These are phyloP conservation scores for Kuraishia borneana DNA, from an alignment of 805 yeast species.

Conservation along the genomic window DNA sequence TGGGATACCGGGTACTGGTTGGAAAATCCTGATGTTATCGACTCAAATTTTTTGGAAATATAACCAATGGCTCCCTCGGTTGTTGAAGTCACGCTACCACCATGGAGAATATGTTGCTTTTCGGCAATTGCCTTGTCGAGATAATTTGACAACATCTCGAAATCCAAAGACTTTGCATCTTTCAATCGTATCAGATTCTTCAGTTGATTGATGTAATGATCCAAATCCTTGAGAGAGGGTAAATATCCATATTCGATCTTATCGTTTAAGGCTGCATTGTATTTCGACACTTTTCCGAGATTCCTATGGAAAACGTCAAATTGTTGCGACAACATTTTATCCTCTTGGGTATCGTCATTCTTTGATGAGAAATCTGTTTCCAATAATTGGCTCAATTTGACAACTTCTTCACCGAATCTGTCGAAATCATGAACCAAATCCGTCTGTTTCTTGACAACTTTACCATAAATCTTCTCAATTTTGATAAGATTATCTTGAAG, in stretches of 20 bases:
- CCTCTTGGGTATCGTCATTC: conserved; percentile 1
- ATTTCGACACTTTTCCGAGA: conserved; percentile 23
- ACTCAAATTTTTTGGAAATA: conserved; percentile 35
- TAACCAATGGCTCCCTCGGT: conserved; percentile 23
- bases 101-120: conserved; percentile 24
- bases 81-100: conserved; percentile 22
- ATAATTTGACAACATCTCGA: conserved; percentile 77
- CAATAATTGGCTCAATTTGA: conserved; percentile 39
- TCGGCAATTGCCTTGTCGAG: conserved; percentile 62
- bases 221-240: conserved; percentile 76
- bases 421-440: conserved; percentile 66
- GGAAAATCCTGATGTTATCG: conserved; percentile 20
- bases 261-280: conserved; percentile 19
- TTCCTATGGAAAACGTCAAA: conserved; percentile 25
- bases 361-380: conserved; percentile 16
- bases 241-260: conserved; percentile 70
- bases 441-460: conserved; percentile 60
- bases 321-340: conserved; percentile 9
- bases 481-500: conserved; percentile 73
- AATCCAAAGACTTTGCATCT: conserved; percentile 85
- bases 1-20: neutral
- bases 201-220: conserved; percentile 62
- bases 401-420: conserved; percentile 59
- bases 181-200: conserved; percentile 67
- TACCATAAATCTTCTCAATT: conserved; percentile 68